These are phyloP conservation scores for Andrographis paniculata DNA, from an alignment of 305 asterid genomes.

Conservation along the genomic window DNA sequence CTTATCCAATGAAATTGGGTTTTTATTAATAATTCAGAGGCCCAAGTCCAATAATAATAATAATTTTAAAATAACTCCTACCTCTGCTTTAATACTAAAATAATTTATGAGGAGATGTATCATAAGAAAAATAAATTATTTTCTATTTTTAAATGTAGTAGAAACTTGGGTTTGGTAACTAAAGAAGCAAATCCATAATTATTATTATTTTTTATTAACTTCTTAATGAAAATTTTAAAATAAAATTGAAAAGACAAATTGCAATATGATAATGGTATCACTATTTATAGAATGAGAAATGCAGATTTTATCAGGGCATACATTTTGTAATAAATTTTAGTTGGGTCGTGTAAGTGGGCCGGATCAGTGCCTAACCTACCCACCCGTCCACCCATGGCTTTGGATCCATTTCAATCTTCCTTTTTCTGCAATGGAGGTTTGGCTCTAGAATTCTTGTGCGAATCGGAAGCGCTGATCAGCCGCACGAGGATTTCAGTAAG, in stretches of 20 bases:
- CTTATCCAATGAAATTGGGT: too few species aligned
- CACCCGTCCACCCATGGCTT: neutral
- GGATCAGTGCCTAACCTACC: neutral
- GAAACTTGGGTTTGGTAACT: too few species aligned
- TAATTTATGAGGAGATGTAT: too few species aligned
- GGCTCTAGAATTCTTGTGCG: neutral
- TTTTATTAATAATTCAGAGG: too few species aligned
- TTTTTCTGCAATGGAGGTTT: neutral
- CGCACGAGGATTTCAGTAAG: conserved; percentile 24
- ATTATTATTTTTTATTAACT: conserved; percentile 18
- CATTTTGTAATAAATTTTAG: too few species aligned
- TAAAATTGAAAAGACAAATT: too few species aligned
- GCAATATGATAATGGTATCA: conserved; percentile 15
- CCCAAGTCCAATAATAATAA: too few species aligned
- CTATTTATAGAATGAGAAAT: conserved; percentile 5
- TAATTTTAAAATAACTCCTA: too few species aligned
- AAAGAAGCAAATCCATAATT: conserved; percentile 14
- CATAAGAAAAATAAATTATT: too few species aligned
- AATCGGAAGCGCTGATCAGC: conserved; percentile 18
- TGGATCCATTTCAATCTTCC: neutral
- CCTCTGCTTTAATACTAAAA: too few species aligned
- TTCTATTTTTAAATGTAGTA: too few species aligned
- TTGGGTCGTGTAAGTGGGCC: neutral
- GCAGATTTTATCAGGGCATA: conserved; percentile 16
- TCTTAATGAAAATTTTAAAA: too few species aligned